These are phyloP conservation scores for Arxiozyma telluris DNA, from an alignment of 1,139 yeast genomes.

Conservation along the genomic window DNA sequence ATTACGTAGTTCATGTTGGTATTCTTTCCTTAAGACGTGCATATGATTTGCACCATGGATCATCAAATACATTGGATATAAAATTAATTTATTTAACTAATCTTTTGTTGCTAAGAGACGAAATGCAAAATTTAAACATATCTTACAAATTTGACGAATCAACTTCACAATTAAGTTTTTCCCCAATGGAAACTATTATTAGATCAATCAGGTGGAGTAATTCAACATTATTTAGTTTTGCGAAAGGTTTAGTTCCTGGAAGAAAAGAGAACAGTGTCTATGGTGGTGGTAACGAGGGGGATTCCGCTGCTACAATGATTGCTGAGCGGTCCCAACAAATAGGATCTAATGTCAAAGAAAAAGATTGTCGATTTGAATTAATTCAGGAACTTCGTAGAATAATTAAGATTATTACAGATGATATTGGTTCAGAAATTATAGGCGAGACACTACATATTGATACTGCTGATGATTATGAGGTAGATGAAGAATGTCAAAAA, in stretches of 20 bases:
- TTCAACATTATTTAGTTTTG: constrained; percentile 8
- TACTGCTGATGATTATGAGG: background rate
- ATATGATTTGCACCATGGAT: constrained; percentile 31
- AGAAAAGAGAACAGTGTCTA: background rate
- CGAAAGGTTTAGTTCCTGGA: constrained; percentile 8
- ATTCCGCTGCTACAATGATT: constrained; percentile 7
- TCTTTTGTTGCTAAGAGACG: constrained; percentile 59
- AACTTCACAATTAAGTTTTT: constrained; percentile 60
- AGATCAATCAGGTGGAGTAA: constrained; percentile 24
- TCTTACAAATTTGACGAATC: constrained; percentile 50
- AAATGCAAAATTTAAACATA: constrained; percentile 71
- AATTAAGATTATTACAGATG: constrained; percentile 53
- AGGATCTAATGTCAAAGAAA: constrained; percentile 51
- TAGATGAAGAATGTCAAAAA: background rate
- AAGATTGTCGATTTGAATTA: constrained; percentile 74
- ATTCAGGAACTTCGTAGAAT: constrained; percentile 63
- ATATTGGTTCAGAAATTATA: constrained; percentile 33
- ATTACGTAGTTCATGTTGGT: constrained; percentile 74
- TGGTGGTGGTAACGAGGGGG: background rate
- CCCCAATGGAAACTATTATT: constrained; percentile 59
- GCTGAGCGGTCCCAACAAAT: constrained; percentile 38
- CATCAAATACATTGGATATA: constrained; percentile 40
- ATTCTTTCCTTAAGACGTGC: constrained; percentile 51
- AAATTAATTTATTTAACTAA: constrained; percentile 65
- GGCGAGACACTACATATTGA: constrained; percentile 17